phyloP scores from a whole-genome alignment of 129 eudicot species.

The Centaurea solstitialis region DNA sequence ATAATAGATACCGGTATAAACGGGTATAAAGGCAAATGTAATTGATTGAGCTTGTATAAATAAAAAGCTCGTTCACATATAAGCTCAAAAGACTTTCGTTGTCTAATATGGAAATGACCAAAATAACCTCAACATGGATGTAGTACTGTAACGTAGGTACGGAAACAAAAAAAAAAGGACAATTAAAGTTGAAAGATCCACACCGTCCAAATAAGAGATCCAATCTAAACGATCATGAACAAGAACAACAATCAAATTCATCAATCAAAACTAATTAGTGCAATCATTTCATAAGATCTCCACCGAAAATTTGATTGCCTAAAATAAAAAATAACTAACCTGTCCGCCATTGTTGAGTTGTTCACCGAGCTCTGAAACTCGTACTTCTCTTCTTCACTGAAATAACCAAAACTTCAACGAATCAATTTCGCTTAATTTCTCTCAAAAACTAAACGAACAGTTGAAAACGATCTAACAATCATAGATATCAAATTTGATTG shows the following conservation, averaged over 20 bases:
- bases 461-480: background rate
- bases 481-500: background rate
- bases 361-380: conserved; percentile 42
- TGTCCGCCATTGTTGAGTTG: conserved; percentile 54
- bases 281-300: background rate
- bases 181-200: background rate
- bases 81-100: too few species aligned
- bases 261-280: background rate
- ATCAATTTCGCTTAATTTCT: background rate
- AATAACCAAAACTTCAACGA: background rate
- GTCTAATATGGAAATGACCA: too few species aligned
- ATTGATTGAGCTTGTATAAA: too few species aligned
- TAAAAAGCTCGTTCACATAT: too few species aligned
- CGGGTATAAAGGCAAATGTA: too few species aligned
- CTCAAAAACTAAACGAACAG: background rate
- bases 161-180: background rate
- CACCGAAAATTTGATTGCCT: background rate
- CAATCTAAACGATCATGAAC: conserved; percentile 4
- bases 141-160: background rate
- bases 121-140: background rate
- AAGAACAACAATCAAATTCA: background rate
- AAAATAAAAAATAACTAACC: conserved; percentile 34
- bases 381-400: conserved; percentile 46
- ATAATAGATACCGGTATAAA: too few species aligned
- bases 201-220: background rate